These are phyloP conservation scores for Maudiozyma saulgeensis DNA, from an alignment of 805 yeast species.

Conservation along the genomic window DNA sequence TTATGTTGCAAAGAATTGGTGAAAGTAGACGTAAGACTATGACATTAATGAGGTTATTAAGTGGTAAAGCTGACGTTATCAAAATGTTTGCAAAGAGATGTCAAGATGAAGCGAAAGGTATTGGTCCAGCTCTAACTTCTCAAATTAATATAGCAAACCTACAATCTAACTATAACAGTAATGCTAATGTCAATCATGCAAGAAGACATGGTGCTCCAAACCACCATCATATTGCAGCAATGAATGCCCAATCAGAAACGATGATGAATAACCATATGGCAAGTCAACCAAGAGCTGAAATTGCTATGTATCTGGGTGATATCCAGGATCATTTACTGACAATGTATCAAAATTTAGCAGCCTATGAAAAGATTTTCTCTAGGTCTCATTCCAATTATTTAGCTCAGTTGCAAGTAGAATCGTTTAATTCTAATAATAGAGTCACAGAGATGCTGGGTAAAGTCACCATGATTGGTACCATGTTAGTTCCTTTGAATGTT, in stretches of 20 bases:
- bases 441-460: constrained; percentile 82
- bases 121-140: constrained; percentile 35
- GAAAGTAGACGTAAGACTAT: constrained; percentile 84
- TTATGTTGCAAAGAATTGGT: constrained; percentile 75
- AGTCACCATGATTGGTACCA: constrained; percentile 83
- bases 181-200: not conserved
- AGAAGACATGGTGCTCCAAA: not conserved
- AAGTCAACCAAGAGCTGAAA: constrained; percentile 67
- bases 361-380: constrained; percentile 88
- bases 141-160: constrained; percentile 32
- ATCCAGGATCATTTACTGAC: constrained; percentile 95
- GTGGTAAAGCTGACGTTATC: constrained; percentile 94
- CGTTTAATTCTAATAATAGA: constrained; percentile 74
- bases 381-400: constrained; percentile 86
- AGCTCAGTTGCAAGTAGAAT: constrained; percentile 89
- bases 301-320: constrained; percentile 87
- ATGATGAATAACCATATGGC: not conserved
- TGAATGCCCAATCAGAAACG: not conserved
- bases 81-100: constrained; percentile 94
- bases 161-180: constrained; percentile 9
- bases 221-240: not conserved
- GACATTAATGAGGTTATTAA: constrained; percentile 80
- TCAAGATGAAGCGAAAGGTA: constrained; percentile 50
- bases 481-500: constrained; percentile 80
- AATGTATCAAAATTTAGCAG: constrained; percentile 82